Evolutionary conservation across 2,329 filamentous ascomycete genomes (phyloP), one percentile per base, ranked within the genome.

Genomic region (Stemphylium vesicarium): DNA sequence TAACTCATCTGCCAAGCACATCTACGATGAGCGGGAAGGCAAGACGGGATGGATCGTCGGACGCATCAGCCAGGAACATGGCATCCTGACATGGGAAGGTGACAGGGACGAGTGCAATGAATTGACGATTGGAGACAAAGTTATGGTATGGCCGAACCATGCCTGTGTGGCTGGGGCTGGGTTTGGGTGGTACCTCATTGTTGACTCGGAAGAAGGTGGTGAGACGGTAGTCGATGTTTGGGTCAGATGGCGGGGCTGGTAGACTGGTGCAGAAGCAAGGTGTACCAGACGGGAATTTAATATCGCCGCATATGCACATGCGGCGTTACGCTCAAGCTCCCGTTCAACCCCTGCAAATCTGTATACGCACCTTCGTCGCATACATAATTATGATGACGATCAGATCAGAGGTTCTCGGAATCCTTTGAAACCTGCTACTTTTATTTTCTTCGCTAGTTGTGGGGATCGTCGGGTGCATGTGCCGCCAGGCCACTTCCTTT

Each of bases 111-210:
- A 59, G 49, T 62, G 63, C 38, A 71, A 75, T 35, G 69, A 76
- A 41, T 69, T 91, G 53, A 59, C 73, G 2, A 78, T 91, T 29
- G 90, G 90, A 0, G 84, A 91, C 68, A 85, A 85, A 66, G 75
- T 93, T 22, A 80, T 85, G 53, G 78, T 94, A 7, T 93, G 88
- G 86, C 90, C 90, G 0, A 94, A 94, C 65, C 91, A 95, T 76
- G 86, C 90, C 32, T 95, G 91, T 71, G 88, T 94, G 63, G 84
- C 90, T 1, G 87, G 88, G 0, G 87, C 86, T 0, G 84, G 85
- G 24, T 90, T 88, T 75, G 85, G 83, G 1, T 91, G 85, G 81
- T 95, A 92, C 75, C 77, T 92, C 16, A 78, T 94, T 31, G 85
- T 93, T 2, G 90, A 94, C 73, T 85, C 84, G 24, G 79, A 82